phyloP scores from a whole-genome alignment of 768 basidiomycete species.

The Xerocomellus chrysenteron region DNA sequence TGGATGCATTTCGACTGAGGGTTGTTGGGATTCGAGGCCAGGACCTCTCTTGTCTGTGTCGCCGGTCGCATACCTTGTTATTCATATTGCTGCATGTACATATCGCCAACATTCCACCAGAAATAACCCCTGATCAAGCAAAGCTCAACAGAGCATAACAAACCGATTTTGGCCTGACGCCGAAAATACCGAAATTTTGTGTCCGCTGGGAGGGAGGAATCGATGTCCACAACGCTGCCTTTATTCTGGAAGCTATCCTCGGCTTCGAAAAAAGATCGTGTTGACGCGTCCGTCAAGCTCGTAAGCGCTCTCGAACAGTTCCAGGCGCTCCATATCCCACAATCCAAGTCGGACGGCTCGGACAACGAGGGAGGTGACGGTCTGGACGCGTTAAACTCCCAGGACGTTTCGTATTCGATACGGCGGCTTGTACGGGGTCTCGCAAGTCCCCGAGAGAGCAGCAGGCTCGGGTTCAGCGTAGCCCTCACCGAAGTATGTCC shows the following conservation, averaged over 20 bases:
- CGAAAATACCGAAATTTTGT: slow-evolving; percentile 10
- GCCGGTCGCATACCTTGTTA: neutral
- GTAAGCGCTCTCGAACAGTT: slow-evolving; percentile 81
- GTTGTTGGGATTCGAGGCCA: neutral
- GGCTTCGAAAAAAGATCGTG: slow-evolving; percentile 69
- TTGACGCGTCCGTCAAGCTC: slow-evolving; percentile 85
- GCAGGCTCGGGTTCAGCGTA: slow-evolving; percentile 92
- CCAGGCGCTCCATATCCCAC: slow-evolving; percentile 63
- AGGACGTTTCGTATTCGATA: slow-evolving; percentile 92
- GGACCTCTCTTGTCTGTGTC: too few relatives aligned
- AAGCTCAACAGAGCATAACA: slow-evolving; percentile 29
- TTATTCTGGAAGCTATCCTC: slow-evolving; percentile 95
- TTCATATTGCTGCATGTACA: slow-evolving; percentile 6
- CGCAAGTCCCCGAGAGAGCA: slow-evolving; percentile 90
- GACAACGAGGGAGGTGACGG: slow-evolving; percentile 50
- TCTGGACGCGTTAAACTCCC: slow-evolving; percentile 71
- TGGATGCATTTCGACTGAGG: slow-evolving; percentile 62
- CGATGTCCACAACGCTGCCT: slow-evolving; percentile 84
- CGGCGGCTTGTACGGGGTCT: slow-evolving; percentile 83
- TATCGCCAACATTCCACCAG: neutral
- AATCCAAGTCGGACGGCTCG: slow-evolving; percentile 38
- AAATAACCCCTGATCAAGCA: slow-evolving; percentile 1
- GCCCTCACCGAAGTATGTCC: slow-evolving; percentile 84
- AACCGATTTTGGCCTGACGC: slow-evolving; percentile 6
- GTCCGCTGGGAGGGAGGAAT: neutral